Conservation (phyloP, 306 rosid species). For the Rosa multiflora region DNA sequence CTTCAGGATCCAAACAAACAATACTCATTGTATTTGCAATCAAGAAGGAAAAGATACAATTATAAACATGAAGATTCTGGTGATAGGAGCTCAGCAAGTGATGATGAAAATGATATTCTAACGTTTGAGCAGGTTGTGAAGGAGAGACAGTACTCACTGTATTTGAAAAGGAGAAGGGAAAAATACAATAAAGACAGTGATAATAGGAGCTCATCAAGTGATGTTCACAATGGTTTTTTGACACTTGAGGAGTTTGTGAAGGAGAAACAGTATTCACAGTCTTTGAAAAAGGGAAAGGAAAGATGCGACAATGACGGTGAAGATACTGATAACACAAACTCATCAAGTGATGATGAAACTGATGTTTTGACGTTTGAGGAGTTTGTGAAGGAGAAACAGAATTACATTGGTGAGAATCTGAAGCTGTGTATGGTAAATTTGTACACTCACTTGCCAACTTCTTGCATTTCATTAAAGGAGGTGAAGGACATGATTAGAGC, state of each 20-base stretch:
- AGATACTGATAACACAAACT: neutral
- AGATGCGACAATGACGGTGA: neutral
- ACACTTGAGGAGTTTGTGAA: slow-evolving; percentile 34
- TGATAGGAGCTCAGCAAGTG: no score
- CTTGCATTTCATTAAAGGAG: slow-evolving; percentile 14
- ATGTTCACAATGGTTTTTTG: neutral
- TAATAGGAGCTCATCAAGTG: neutral
- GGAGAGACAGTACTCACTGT: slow-evolving; percentile 8
- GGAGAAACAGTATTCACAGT: slow-evolving; percentile 9
- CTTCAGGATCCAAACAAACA: slow-evolving; percentile 31
- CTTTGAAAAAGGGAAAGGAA: neutral
- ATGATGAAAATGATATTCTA: no score
- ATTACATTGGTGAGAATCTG: slow-evolving; percentile 19
- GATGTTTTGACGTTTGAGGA: slow-evolving; percentile 14
- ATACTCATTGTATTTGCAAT: slow-evolving; percentile 29
- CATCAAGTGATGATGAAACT: neutral
- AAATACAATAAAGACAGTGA: neutral
- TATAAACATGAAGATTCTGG: no score
- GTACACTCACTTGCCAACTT: slow-evolving; percentile 30
- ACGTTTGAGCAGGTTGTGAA: no score
- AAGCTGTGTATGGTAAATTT: slow-evolving; percentile 16
- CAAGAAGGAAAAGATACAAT: neutral
- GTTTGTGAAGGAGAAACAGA: slow-evolving; percentile 32
- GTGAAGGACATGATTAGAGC: slow-evolving; percentile 31
- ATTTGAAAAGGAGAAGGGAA: neutral